Base-by-base conservation (phyloP, 768 basidiomycete genomes). In the Phaeotremella fagi region DNA sequence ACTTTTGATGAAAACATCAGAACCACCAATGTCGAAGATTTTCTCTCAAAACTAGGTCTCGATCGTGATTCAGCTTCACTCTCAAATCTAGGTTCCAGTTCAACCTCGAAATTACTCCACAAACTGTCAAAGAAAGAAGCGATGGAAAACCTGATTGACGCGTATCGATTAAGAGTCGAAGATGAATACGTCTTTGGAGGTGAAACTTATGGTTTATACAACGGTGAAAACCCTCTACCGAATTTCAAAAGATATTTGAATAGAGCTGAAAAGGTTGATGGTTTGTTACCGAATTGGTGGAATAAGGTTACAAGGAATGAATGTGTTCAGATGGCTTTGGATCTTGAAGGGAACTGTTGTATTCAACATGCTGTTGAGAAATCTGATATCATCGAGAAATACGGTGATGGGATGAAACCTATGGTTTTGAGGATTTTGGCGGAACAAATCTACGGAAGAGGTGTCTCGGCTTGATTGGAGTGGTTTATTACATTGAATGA, bases 141-240 rank as follows among this genome's bases (percentile, higher is more conserved):
- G 3, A 35, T 45, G 24, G 11, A 43, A 12, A 42, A 53, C 5
- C 24, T 53, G 2, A 53, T 53, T 44, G 52, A 53, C 44, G 15
- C 12, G 11, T 53, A 33, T 25, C 52, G 52, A 20, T 31, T 53
- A 22, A 42, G 45, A 11, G 6, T 3, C 45, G 28, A 36, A 27
- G 52, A 53, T 25, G 52, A 53, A 22, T 53, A 53, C 20, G 26
- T 5, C 28, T 46, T 53, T 29, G 37, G 35, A 20, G 44, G 31
- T 18, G 24, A 35, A 12, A 7, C 4, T 20, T 3, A 11, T 3
- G 52, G 52, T 2, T 20, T 46, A 20, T 45, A 45, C 22, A 23
- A 23, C 3, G 14, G 23, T 4, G 44, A 45, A 29, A 44, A 7
- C 42, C 4, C 5, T 2, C 2, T 35, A 9, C 33, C 33, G 11